These are phyloP conservation scores for Casaregolazyma suthepensis DNA, from an alignment of 1,139 yeast species.

Conservation along the genomic window DNA sequence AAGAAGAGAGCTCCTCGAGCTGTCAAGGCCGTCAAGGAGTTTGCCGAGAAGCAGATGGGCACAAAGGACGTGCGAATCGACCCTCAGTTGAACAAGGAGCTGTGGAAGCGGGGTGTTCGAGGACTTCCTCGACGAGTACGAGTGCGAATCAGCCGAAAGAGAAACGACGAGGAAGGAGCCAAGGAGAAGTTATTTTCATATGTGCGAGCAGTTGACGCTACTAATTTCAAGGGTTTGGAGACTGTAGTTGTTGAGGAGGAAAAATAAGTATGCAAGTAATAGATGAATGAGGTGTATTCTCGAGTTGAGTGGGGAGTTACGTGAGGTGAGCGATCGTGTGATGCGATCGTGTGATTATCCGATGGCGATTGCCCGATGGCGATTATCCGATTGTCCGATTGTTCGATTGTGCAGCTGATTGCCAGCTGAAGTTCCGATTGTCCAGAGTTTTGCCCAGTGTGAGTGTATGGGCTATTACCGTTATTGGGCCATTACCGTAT, in stretches of 20 bases:
- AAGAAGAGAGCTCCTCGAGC: conserved; percentile 99
- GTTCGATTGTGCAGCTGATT: too few relatives aligned
- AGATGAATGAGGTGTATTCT: background rate
- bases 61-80: conserved; percentile 98
- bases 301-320: too few relatives aligned
- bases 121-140: conserved; percentile 98
- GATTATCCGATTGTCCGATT: too few relatives aligned
- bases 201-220: conserved; percentile 95
- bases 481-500: too few relatives aligned
- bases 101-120: conserved; percentile 99
- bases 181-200: conserved; percentile 96
- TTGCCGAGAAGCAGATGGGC: conserved; percentile 98
- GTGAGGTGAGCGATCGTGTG: too few relatives aligned
- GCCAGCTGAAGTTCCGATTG: too few relatives aligned
- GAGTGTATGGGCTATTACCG: too few relatives aligned
- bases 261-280: conserved; percentile 8
- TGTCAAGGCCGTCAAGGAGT: conserved; percentile 98
- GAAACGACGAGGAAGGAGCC: conserved; percentile 99
- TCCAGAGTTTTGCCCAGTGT: too few relatives aligned
- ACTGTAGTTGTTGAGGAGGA: conserved; percentile 76
- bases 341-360: too few relatives aligned
- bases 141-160: conserved; percentile 98
- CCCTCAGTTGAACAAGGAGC: conserved; percentile 96
- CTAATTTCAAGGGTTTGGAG: conserved; percentile 95
- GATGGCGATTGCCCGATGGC: too few relatives aligned